Evolutionary conservation across 192 early-diverging fungal species (phyloP), one percentile per base, ranked within the genome.

Genomic region (Coemansia sp.): DNA sequence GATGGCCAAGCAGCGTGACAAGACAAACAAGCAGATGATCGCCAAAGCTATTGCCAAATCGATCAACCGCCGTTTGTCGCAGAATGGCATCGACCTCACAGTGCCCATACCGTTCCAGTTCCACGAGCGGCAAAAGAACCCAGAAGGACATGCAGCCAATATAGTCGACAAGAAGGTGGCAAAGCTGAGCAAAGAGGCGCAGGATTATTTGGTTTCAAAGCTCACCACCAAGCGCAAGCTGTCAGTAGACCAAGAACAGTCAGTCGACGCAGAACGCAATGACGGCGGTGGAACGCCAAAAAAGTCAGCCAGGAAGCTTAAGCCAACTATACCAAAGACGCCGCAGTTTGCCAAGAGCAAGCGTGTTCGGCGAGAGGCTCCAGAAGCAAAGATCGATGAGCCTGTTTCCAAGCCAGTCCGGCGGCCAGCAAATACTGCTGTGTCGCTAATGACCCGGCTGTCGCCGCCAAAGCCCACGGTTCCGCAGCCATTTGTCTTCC

Each of bases 401-500:
- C 23, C 37, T 24, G 57, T 27, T 11, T 38, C 38, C 17, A 24
- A 32, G 15, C 53, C 52, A 10, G 61, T 19, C 23, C 66, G 62
- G 25, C 63, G 38, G 2, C 52, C 27, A 3, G 64, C 37, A 4
- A 41, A 43, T 14, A 4, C 25, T 2, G 38, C 54, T 12, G 8
- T 14, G 29, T 15, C 24, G 19, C 11, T 19, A n/a, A 17, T 14
- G 19, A 24, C 38, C 3, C 67, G 41, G 23, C 52, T 66, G 15
- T 69, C 65, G 24, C 77, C 67, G 55, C 73, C 58, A 25, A 75
- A 69, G 55, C 62, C 62, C 12, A 82, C 80, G 8, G 62, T 77
- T 19, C 59, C 72, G 2, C 56, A 77, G 65, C 79, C 74, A n/a
- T 85, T 88, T 53, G 53, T 69, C 9, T 75, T 91, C 62, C 88